A percentile compares a stretch with the other conserved stretches of the same genome.
These are phyloP conservation scores for Flammula alnicola DNA, from an alignment of 1,284 basidiomycete genomes.

Conservation along the genomic window DNA sequence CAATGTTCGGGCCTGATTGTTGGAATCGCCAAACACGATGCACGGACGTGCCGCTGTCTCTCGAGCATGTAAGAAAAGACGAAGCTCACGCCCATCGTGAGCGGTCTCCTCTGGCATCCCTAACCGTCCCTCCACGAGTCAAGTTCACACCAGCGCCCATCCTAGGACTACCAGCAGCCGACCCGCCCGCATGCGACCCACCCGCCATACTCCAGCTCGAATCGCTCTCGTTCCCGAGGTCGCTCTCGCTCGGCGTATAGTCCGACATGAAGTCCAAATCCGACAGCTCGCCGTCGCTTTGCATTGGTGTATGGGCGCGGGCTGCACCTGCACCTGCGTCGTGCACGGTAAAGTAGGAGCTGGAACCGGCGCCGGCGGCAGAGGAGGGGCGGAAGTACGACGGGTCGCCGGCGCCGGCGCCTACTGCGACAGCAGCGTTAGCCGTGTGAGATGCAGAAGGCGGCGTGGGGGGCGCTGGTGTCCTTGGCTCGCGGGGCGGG, in stretches of 20 bases:
- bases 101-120: too few relatives aligned
- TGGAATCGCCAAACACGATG: too few relatives aligned
- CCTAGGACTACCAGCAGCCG: slow-evolving; percentile 4
- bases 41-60: too few relatives aligned
- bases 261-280: slow-evolving; percentile 30
- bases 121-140: not conserved
- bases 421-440: slow-evolving; percentile 6
- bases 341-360: not conserved
- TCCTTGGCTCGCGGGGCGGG: slow-evolving; percentile 1
- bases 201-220: slow-evolving; percentile 22
- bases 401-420: slow-evolving; percentile 9
- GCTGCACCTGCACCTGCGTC: not conserved
- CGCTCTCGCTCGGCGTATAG: slow-evolving; percentile 21
- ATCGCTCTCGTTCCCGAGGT: slow-evolving; percentile 22
- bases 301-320: not conserved
- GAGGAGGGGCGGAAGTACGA: slow-evolving; percentile 12
- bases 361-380: not conserved
- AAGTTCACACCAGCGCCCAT: not conserved
- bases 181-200: slow-evolving; percentile 13
- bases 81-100: too few relatives aligned
- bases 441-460: slow-evolving; percentile 1
- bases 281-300: slow-evolving; percentile 22
- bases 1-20: too few relatives aligned
- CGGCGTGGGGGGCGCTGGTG: not conserved
- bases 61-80: too few relatives aligned